Base-by-base conservation (phyloP, 768 basidiomycete species). In the Termitomyces sp. region DNA sequence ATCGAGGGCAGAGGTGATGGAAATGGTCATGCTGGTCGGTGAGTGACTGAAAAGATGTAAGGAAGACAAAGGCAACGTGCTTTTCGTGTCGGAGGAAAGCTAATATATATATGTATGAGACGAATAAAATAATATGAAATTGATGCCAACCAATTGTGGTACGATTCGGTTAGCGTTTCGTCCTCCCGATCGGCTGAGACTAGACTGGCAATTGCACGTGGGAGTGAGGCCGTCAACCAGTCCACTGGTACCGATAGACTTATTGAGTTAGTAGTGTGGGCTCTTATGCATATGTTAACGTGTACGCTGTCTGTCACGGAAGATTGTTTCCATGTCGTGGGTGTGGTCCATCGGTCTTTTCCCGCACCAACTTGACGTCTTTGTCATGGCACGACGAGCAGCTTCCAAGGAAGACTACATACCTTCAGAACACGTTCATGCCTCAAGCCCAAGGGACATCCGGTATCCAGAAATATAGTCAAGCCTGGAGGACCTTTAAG, bases 61-160 rank as follows among this genome's bases (percentile, higher is more conserved):
- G 38, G 23, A 60, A 48, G 40, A 62, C 23, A 49, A 42, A 50
- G 53, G 43, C 57, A 55, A 50, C 59, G 51, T 46, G 58, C 60
- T 56, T 41, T 51, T 43, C 38, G 44, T 53, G 33, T 21, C 60
- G 46, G 51, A 26, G 51, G 3, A 38, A 19, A 47, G 42, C 50
- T 72, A 73, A 70, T 73, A 38, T 38, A 38, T 38, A 38, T 56
- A 56, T 23, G 23, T 51, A 51, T 38, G 70, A 63, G 69, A 62
- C 64, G 69, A 70, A 63, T 66, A 68, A 70, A 72, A 72, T 69
- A 68, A 70, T 67, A 63, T 64, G 63, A 63, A 70, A 62, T 59
- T 64, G 62, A 61, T 61, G 9, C 58, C 48, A 66, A 70, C 73
- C 70, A 68, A 74, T 65, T 73, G 68, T 78, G 76, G 76, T 78